Evolutionary conservation across 1,284 basidiomycete species (phyloP).

Genomic region (Leccinum huronense): DNA sequence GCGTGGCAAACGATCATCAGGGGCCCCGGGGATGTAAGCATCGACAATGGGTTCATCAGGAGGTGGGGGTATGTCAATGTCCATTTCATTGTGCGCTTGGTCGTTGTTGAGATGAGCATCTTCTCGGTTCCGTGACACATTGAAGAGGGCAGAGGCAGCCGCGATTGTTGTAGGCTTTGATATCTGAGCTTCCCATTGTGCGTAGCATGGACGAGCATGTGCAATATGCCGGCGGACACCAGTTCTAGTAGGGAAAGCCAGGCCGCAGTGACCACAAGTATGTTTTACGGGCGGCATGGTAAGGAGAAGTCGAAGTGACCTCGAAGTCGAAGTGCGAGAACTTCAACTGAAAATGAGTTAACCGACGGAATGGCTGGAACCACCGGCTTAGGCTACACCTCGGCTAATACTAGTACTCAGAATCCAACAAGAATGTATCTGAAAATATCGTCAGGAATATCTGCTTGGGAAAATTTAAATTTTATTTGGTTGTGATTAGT

Average conservation of each 20-base stretch:
- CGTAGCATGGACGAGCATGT: neutral
- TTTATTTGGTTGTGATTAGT: no score
- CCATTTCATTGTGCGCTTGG: neutral
- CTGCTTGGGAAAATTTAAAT: no score
- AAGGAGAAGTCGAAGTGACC: neutral
- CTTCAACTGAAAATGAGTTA: no score
- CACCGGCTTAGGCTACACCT: no score
- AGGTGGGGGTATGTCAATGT: neutral
- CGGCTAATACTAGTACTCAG: no score
- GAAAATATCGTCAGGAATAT: no score
- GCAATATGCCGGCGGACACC: slow-evolving; percentile 6
- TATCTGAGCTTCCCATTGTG: neutral
- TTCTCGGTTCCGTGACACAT: neutral
- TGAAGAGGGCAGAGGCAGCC: neutral
- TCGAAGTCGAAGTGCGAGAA: no score
- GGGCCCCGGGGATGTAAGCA: neutral
- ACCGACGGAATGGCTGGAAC: no score
- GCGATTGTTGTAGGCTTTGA: neutral
- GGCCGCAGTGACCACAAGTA: slow-evolving; percentile 1
- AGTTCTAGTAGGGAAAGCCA: neutral
- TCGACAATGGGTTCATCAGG: neutral
- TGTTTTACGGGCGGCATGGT: neutral
- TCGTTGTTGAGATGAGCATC: neutral
- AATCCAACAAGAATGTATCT: no score
- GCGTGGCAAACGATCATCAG: neutral